Base-by-base conservation (phyloP, 208 protist genomes). In the Blastocrithidia nonstop region DNA sequence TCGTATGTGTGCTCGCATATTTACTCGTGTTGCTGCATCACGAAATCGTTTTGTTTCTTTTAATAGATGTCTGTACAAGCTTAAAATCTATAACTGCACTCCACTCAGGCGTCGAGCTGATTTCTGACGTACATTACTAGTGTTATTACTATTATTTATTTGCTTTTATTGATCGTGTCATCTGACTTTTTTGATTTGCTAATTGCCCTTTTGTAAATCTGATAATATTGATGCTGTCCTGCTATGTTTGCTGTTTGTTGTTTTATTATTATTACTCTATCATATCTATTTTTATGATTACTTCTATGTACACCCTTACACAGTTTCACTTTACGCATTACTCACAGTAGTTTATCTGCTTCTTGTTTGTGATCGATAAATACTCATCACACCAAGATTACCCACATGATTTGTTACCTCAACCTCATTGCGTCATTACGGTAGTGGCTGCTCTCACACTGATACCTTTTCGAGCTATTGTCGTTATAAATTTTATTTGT, bases 31-130 rank as follows among this genome's bases (percentile, higher is more conserved):
- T 15, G 58, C 66, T 9, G 33, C 25, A 47, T 92, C 78, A 15
- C 71, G 33, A 63, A 88, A 71, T 7, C 66, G 51, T 9, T 38
- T 26, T 37, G 65, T 63, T 56, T 81, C 78, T 11, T 50, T 62
- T 33, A 92, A 40, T 50, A 88, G 54, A 23, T 73, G 61, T 8
- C 75, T 68, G 42, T 87, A 92, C 23, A 84, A 48, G 7, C 24
- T 19, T 8, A 92, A 55, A 17, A 92, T 70, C 40, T 92, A 74
- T 16, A 60, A 4, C 53, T 92, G 83, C 26, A 92, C 64, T 0
- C 83, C 83, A 54, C 83, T 92, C 29, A 72, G 57, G 11, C 32
- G 50, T 4, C 29, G 22, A 48, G 16, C 11, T 45, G 49, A 20
- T 4, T 6, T 23, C 20, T 24, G 3, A 46, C 6, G 22, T 1